Conservation (phyloP, 2,329 filamentous ascomycete species). For the Alternaria panax region DNA sequence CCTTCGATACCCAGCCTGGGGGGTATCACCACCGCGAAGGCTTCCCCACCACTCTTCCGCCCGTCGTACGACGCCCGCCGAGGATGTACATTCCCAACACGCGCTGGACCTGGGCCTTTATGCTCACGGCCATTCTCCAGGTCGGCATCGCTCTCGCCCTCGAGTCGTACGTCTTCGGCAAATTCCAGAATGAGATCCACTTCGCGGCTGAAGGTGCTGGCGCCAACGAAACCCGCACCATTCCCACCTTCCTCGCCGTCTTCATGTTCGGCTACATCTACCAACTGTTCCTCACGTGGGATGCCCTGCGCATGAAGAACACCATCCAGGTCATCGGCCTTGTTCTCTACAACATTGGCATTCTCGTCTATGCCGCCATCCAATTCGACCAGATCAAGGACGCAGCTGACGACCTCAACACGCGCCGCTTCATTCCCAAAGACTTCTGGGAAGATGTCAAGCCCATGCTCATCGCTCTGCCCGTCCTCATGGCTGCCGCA, state of each 20-base stretch:
- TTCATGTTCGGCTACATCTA: conserved; percentile 99
- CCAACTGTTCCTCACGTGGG: conserved; percentile 87
- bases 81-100: conserved; percentile 80
- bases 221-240: conserved; percentile 64
- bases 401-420: conserved; percentile 67
- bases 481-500: conserved; percentile 78
- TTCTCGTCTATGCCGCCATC: conserved; percentile 91
- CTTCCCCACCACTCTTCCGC: conserved; percentile 53
- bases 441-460: conserved; percentile 73
- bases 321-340: conserved; percentile 98
- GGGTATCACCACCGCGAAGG: conserved; percentile 55
- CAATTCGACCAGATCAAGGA: conserved; percentile 89
- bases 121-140: conserved; percentile 76
- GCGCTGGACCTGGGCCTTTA: conserved; percentile 88
- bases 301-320: conserved; percentile 92
- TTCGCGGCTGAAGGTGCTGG: conserved; percentile 49
- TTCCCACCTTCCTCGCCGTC: conserved; percentile 92
- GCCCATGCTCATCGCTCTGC: conserved; percentile 84
- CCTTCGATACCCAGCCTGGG: conserved; percentile 57
- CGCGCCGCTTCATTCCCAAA: conserved; percentile 54
- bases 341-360: conserved; percentile 88
- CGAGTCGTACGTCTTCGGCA: conserved; percentile 87
- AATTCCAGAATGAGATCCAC: conserved; percentile 72
- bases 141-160: conserved; percentile 81
- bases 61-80: conserved; percentile 40